These are phyloP conservation scores for Pyrenopolyporus hunteri DNA, from an alignment of 495 filamentous ascomycete species.

Conservation along the genomic window DNA sequence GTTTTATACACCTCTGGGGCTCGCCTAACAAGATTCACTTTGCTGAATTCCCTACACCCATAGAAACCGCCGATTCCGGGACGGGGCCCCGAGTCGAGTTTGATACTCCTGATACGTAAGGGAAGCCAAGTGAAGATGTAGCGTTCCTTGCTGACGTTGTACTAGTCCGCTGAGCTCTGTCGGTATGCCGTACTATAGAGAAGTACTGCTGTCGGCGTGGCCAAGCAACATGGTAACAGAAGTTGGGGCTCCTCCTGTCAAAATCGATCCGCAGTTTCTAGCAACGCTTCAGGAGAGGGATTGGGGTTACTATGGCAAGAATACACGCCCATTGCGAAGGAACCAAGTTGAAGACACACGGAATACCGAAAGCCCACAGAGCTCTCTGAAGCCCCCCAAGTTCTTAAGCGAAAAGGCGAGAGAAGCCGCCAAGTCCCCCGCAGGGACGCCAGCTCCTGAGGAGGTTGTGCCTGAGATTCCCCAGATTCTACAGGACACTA, in stretches of 20 bases:
- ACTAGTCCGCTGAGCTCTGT: slow-evolving; percentile 77
- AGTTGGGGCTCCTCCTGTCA: slow-evolving; percentile 78
- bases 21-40: slow-evolving; percentile 89
- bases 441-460: slow-evolving; percentile 64
- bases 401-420: slow-evolving; percentile 92
- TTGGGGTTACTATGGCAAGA: slow-evolving; percentile 75
- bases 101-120: slow-evolving; percentile 66
- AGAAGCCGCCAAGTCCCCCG: slow-evolving; percentile 62
- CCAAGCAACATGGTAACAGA: slow-evolving; percentile 82
- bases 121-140: slow-evolving; percentile 11
- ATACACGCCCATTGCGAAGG: slow-evolving; percentile 72
- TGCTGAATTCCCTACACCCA: slow-evolving; percentile 78
- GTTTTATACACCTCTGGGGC: slow-evolving; percentile 86
- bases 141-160: slow-evolving; percentile 35
- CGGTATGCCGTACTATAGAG: slow-evolving; percentile 93
- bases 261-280: slow-evolving; percentile 75
- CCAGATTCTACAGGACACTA: slow-evolving; percentile 57
- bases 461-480: slow-evolving; percentile 58
- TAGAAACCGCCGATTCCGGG: slow-evolving; percentile 55
- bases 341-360: slow-evolving; percentile 86
- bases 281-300: slow-evolving; percentile 70
- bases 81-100: slow-evolving; percentile 36
- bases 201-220: slow-evolving; percentile 86
- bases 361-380: slow-evolving; percentile 59
- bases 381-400: slow-evolving; percentile 69